Conservation (phyloP, 1,284 basidiomycete genomes). For the Cystobasidium slooffiae region DNA sequence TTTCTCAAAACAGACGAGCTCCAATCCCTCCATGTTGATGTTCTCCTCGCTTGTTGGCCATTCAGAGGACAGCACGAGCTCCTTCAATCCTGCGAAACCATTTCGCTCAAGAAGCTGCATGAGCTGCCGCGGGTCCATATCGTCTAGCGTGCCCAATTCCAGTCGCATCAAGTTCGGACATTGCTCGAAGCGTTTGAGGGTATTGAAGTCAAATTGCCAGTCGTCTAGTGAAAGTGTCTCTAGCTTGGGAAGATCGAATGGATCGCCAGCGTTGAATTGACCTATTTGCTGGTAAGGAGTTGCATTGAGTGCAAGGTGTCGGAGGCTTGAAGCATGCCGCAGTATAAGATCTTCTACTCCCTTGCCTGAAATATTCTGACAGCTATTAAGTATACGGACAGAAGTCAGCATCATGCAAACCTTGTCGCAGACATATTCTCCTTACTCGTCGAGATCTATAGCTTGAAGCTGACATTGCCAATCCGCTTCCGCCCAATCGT, state of each 20-base stretch:
- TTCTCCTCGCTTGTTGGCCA: constrained; percentile 25
- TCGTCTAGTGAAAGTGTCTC: constrained; percentile 9
- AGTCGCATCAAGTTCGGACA: constrained; percentile 22
- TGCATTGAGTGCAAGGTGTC: constrained; percentile 6
- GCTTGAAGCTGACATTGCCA: constrained; percentile 26
- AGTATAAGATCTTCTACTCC: constrained; percentile 26
- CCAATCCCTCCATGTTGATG: constrained; percentile 14
- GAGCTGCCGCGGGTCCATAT: constrained; percentile 10
- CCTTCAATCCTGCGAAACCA: constrained; percentile 29
- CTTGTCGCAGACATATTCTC: neutral
- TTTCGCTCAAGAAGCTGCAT: constrained; percentile 7
- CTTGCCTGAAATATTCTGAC: constrained; percentile 19
- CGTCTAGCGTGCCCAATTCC: constrained; percentile 19
- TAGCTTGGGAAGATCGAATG: constrained; percentile 29
- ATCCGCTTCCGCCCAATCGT: constrained; percentile 34
- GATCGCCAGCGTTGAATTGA: constrained; percentile 22
- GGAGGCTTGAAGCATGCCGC: constrained; percentile 12
- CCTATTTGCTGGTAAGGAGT: constrained; percentile 11
- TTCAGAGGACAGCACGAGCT: constrained; percentile 22
- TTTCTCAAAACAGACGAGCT: constrained; percentile 37
- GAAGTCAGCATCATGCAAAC: neutral
- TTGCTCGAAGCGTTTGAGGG: constrained; percentile 24
- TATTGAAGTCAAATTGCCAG: constrained; percentile 18
- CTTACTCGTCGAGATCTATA: constrained; percentile 37
- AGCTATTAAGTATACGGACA: constrained; percentile 2